phyloP scores from a whole-genome alignment of 2,329 filamentous ascomycete genomes.

The Scytalidium lignicola region DNA sequence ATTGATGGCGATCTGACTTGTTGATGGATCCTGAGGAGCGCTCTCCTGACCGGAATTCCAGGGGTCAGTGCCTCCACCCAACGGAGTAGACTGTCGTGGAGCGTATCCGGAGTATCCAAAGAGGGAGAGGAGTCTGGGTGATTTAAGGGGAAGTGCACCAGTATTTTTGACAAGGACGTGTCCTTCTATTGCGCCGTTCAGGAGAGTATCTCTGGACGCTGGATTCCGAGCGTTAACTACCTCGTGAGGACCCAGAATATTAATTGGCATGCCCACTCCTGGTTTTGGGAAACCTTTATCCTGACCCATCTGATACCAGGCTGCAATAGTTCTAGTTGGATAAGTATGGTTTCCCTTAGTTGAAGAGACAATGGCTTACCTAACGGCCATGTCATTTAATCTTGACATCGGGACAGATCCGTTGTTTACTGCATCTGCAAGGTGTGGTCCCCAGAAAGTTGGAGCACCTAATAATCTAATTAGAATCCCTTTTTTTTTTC shows the following conservation, averaged over 20 bases:
- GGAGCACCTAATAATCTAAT: neutral
- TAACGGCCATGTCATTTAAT: slow-evolving; percentile 56
- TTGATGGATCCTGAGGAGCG: neutral
- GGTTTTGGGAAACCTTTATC: slow-evolving; percentile 32
- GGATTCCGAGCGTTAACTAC: slow-evolving; percentile 51
- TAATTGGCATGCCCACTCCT: slow-evolving; percentile 44
- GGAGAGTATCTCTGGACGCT: slow-evolving; percentile 39
- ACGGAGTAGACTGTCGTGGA: neutral
- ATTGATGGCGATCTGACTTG: slow-evolving; percentile 36
- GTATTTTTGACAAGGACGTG: slow-evolving; percentile 62
- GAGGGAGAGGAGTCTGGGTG: slow-evolving; percentile 46
- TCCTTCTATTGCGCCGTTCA: slow-evolving; percentile 57
- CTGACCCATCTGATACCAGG: slow-evolving; percentile 56
- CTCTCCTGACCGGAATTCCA: slow-evolving; percentile 1
- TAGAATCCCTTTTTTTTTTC: too few relatives aligned
- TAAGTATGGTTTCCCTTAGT: slow-evolving; percentile 54
- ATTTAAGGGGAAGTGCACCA: slow-evolving; percentile 42
- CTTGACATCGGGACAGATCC: slow-evolving; percentile 51
- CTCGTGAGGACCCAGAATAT: slow-evolving; percentile 44
- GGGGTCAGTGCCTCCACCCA: neutral
- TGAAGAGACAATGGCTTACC: slow-evolving; percentile 51
- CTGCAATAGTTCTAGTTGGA: slow-evolving; percentile 45
- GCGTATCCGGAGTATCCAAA: slow-evolving; percentile 44
- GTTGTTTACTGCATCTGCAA: slow-evolving; percentile 51
- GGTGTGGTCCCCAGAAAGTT: slow-evolving; percentile 27